Evolutionary conservation across 352 stramenopile genomes (phyloP).

Genomic region (Phytophthora parvispora): DNA sequence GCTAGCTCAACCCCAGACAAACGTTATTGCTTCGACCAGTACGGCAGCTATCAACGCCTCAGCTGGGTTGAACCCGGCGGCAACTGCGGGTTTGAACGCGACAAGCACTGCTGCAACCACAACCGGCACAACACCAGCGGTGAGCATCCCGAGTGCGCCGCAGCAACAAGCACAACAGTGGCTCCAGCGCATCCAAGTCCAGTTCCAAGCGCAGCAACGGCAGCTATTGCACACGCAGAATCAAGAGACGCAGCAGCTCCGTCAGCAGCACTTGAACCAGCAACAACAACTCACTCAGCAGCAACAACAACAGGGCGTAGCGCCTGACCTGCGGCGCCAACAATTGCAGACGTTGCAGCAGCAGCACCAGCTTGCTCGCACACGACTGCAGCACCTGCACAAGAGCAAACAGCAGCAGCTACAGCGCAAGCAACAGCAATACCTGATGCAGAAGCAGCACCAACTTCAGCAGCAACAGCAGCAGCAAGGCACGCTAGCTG

Average conservation of each 20-base stretch:
- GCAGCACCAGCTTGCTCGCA: conserved; percentile 74
- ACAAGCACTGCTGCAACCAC: conserved; percentile 33
- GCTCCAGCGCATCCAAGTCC: conserved; percentile 84
- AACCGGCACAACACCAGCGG: conserved; percentile 25
- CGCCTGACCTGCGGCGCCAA: conserved; percentile 67
- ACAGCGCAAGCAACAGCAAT: conserved; percentile 86
- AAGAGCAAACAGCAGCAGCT: conserved; percentile 87
- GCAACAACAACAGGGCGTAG: conserved; percentile 72
- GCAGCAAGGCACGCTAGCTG: conserved; percentile 47
- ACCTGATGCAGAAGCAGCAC: conserved; percentile 83
- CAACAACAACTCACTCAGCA: conserved; percentile 81
- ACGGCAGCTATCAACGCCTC: conserved; percentile 22
- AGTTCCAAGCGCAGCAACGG: conserved; percentile 85
- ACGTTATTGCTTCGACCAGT: conserved; percentile 24
- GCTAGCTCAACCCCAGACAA: conserved; percentile 29
- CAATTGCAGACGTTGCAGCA: conserved; percentile 84
- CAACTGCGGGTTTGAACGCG: conserved; percentile 34
- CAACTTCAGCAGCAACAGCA: conserved; percentile 78
- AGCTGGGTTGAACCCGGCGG: conserved; percentile 38
- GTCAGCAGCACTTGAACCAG: conserved; percentile 80
- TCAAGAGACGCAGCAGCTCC: conserved; percentile 82
- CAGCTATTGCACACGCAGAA: conserved; percentile 79
- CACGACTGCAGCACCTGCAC: conserved; percentile 76
- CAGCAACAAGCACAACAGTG: conserved; percentile 85
- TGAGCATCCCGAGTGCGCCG: conserved; percentile 46